These are phyloP conservation scores for Pogostemon cablin DNA, from an alignment of 257 asterid genomes.

Conservation along the genomic window DNA sequence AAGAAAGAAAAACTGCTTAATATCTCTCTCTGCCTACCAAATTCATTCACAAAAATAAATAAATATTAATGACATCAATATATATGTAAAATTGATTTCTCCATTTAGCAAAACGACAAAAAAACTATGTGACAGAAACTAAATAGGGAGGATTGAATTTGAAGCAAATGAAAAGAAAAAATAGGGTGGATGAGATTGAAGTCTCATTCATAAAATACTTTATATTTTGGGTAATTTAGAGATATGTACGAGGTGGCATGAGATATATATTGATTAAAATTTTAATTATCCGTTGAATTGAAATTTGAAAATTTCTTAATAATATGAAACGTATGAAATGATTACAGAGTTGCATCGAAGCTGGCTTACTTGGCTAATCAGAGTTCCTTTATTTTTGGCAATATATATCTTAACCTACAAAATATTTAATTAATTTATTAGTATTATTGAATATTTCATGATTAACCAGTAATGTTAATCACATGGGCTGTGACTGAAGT, in stretches of 20 bases:
- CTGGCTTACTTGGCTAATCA: not conserved
- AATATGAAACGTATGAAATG: not conserved
- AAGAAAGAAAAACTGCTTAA: not conserved
- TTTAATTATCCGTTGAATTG: not conserved
- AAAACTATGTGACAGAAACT: not conserved
- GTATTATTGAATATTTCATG: too few relatives aligned
- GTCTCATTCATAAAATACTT: slow-evolving; percentile 9
- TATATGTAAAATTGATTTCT: not conserved
- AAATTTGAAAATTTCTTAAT: not conserved
- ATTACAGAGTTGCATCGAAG: not conserved
- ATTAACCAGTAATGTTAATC: too few relatives aligned
- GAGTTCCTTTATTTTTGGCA: not conserved
- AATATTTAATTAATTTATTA: too few relatives aligned
- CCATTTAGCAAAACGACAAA: slow-evolving; percentile 4
- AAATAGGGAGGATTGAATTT: not conserved
- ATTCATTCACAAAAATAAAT: not conserved
- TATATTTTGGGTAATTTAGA: slow-evolving; percentile 10
- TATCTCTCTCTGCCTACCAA: not conserved
- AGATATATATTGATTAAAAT: not conserved
- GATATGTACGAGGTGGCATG: not conserved
- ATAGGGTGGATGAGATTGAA: slow-evolving; percentile 10
- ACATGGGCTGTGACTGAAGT: too few relatives aligned
- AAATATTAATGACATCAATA: not conserved
- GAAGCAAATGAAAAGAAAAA: not conserved
- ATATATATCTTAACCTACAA: not conserved